A percentile compares a stretch with the other conserved stretches of the same genome.
These are phyloP conservation scores for Smittium culicis DNA, from an alignment of 371 early-diverging fungal species.

Conservation along the genomic window DNA sequence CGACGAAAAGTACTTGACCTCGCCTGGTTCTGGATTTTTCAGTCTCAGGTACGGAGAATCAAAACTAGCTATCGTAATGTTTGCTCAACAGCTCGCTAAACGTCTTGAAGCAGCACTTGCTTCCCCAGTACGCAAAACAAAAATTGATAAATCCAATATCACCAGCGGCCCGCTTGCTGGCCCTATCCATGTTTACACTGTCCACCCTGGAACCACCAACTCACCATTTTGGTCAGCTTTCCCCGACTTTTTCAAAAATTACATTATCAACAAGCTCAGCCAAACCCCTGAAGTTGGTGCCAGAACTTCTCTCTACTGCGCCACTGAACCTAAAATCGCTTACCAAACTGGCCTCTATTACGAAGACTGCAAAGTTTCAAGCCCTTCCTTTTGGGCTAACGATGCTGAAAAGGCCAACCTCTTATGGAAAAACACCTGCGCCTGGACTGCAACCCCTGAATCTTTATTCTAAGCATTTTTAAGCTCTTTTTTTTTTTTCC, in stretches of 20 bases:
- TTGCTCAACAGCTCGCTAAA: slow-evolving; percentile 19
- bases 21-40: slow-evolving; percentile 27
- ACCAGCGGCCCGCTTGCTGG: slow-evolving; percentile 8
- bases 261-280: slow-evolving; percentile 20
- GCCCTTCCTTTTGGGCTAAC: slow-evolving; percentile 21
- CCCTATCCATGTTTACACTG: slow-evolving; percentile 15
- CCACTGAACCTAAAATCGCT: slow-evolving; percentile 18
- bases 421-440: slow-evolving; percentile 26
- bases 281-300: slow-evolving; percentile 24
- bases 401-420: slow-evolving; percentile 13
- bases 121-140: slow-evolving; percentile 5
- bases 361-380: slow-evolving; percentile 24
- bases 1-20: slow-evolving; percentile 23
- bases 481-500: too few relatives aligned
- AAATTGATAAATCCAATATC: background rate
- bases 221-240: slow-evolving; percentile 28
- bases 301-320: slow-evolving; percentile 25
- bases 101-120: slow-evolving; percentile 10
- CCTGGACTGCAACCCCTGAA: slow-evolving; percentile 14
- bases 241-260: slow-evolving; percentile 24
- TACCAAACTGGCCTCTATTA: slow-evolving; percentile 24
- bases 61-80: slow-evolving; percentile 27
- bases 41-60: slow-evolving; percentile 31
- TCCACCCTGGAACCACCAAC: slow-evolving; percentile 29
- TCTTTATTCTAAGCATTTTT: too few relatives aligned